phyloP scores from a whole-genome alignment of 768 basidiomycete species.

The Mycena belliarum region DNA sequence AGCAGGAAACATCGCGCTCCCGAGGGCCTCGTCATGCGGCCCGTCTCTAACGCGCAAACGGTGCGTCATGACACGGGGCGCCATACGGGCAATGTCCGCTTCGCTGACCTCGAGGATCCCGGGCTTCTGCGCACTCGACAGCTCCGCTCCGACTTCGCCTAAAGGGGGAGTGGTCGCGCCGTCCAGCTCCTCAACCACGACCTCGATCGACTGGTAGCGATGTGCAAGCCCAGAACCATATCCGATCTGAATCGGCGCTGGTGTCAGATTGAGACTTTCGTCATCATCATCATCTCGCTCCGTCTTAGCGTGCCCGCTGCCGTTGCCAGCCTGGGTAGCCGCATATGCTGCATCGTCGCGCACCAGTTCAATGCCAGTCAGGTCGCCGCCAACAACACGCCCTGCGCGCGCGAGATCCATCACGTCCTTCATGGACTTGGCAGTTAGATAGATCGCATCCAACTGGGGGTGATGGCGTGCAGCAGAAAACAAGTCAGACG shows the following conservation, averaged over 20 bases:
- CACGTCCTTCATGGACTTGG: constrained; percentile 60
- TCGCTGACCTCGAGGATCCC: constrained; percentile 63
- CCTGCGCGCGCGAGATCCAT: constrained; percentile 67
- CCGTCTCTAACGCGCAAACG: constrained; percentile 70
- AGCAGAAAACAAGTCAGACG: constrained; percentile 73
- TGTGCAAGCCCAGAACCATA: constrained; percentile 9
- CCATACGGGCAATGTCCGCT: constrained; percentile 72
- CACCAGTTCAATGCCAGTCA: constrained; percentile 61
- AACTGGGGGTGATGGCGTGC: constrained; percentile 69
- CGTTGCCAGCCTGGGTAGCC: neutral
- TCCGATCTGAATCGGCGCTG: neutral
- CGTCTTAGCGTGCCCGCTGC: constrained; percentile 19
- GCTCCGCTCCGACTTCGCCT: constrained; percentile 14
- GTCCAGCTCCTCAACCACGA: constrained; percentile 18
- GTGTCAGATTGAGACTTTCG: neutral
- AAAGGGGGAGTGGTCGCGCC: constrained; percentile 9
- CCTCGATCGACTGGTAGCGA: constrained; percentile 22
- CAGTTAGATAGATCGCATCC: constrained; percentile 69
- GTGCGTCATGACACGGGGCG: constrained; percentile 74
- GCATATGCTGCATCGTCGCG: constrained; percentile 20
- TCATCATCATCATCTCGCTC: constrained; percentile 21
- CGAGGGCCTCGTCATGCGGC: constrained; percentile 69
- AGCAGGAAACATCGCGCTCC: constrained; percentile 63
- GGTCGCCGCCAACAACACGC: constrained; percentile 63
- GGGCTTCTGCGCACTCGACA: constrained; percentile 24